Base-by-base conservation (phyloP, 2,329 filamentous ascomycete genomes). In the Arthrobotrys pseudoclavata region DNA sequence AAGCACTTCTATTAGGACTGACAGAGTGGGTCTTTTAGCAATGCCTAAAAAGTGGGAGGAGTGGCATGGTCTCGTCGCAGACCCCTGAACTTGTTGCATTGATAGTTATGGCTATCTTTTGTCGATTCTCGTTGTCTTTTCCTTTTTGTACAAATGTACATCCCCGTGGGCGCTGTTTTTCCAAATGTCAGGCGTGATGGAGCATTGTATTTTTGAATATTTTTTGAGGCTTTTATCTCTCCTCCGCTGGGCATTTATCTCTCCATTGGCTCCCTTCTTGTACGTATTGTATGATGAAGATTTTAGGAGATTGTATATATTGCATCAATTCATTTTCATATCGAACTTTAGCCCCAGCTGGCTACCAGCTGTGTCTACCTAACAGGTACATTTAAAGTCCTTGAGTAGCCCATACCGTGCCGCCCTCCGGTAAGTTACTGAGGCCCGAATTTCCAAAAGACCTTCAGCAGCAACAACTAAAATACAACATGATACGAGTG, bases 141-240 rank as follows among this genome's bases (percentile, higher is more conserved):
- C 31, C 29, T 37, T 47, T n/a, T 50, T 66, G 18, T 52, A 66
- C 47, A 26, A 9, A 66, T n/a, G 18, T 47, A 62, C 57, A 31
- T 50, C 20, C 47, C 47, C 62, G 15, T 22, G 24, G 64, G 66
- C 66, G 66, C 53, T 61, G n/a, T 61, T 37, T 62, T 69, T 47
- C 31, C 40, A 29, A 29, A 69, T 69, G 37, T 60, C 37, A 12
- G 64, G 64, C 50, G 64, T 60, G 50, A 47, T 47, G 64, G 64
- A 55, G 64, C 48, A 31, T 69, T 60, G 10, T 60, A 42, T 34
- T 60, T 60, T 60, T 26, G 15, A 20, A 20, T 42, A 40, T 57
- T 37, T 57, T 34, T 57, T 4, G 55, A 60, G 55, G 34, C 34
- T n/a, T 60, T 60, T 60, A 60, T 60, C 55, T 60, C 55, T 60